A percentile compares a stretch with the other conserved stretches of the same genome.
Conservation (phyloP, 805 yeast genomes). For the Dipodascus albidus region DNA sequence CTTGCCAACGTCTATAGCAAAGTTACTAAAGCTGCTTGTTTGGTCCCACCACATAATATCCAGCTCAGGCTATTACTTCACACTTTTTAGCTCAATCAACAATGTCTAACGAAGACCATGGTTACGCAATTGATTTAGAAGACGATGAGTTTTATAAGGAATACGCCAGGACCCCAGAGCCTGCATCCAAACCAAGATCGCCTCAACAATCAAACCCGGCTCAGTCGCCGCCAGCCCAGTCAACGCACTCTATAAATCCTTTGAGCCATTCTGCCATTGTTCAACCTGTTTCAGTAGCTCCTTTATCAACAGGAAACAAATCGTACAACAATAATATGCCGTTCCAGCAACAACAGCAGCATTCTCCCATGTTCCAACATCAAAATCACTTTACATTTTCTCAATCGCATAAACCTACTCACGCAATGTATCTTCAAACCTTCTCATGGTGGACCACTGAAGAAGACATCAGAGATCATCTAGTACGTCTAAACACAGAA, state of each 20-base stretch:
- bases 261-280: no score
- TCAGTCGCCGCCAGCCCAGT: no score
- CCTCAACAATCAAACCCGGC: not conserved
- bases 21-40: no score
- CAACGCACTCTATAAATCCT: no score
- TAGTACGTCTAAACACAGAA: slow-evolving; percentile 7
- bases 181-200: not conserved
- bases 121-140: slow-evolving; percentile 2
- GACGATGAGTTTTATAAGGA: slow-evolving; percentile 1
- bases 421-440: slow-evolving; percentile 7
- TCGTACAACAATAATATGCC: not conserved
- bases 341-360: not conserved
- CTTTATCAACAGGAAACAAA: not conserved
- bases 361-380: not conserved
- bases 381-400: not conserved
- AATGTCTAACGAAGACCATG: not conserved
- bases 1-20: no score
- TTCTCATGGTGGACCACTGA: slow-evolving; percentile 17
- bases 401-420: slow-evolving; percentile 3
- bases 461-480: slow-evolving; percentile 16
- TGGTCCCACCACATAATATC: no score
- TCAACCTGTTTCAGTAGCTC: not conserved
- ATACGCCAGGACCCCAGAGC: not conserved
- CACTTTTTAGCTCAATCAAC: no score
- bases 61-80: no score